Evolutionary conservation across 768 basidiomycete genomes (phyloP), one percentile per base, ranked within the genome.

Genomic region (Lanmaoa rubissima): DNA sequence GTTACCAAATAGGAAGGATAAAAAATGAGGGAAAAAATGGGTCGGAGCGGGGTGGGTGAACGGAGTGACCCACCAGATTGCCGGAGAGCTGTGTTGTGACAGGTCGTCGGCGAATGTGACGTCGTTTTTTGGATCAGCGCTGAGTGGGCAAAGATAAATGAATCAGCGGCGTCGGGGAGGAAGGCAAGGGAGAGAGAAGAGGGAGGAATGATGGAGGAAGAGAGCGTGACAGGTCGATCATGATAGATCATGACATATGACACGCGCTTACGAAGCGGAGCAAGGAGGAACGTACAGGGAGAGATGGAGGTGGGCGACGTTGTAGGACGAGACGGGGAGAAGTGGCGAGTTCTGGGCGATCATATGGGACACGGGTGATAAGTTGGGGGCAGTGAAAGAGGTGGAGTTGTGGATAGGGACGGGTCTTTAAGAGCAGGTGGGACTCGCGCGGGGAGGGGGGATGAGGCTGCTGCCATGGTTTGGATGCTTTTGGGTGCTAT

Each of bases 231-330:
- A 65, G 58, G 63, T 53, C 58, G 71, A 71, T 71, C 68, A 50
- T 56, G 63, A 63, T 59, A 53, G 71, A 71, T 71, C 65, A 53
- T 70, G 68, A 68, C 68, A 60, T 52, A 62, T 70, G 65, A 65
- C 63, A 65, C 51, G 59, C 59, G 67, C 58, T 64, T 61, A 60
- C 51, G 62, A 51, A 61, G 59, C 21, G 42, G n/a, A 43, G 43
- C 62, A 54, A n/a, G 39, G 40, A 41, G 39, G 31, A 48, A 78
- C 79, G 73, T 69, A 82, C 83, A 86, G 78, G 11, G 82, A 74
- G 72, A 80, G 81, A 55, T 86, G 82, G 55, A 86, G 79, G 68
- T 86, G 84, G 40, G 81, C 79, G 56, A 85, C 77, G 81, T 81
- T 81, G 76, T 84, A 86, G 59, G 75, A 73, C 64, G 80, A 81